These are phyloP conservation scores for Imleria badia DNA, from an alignment of 768 basidiomycete species.

Conservation along the genomic window DNA sequence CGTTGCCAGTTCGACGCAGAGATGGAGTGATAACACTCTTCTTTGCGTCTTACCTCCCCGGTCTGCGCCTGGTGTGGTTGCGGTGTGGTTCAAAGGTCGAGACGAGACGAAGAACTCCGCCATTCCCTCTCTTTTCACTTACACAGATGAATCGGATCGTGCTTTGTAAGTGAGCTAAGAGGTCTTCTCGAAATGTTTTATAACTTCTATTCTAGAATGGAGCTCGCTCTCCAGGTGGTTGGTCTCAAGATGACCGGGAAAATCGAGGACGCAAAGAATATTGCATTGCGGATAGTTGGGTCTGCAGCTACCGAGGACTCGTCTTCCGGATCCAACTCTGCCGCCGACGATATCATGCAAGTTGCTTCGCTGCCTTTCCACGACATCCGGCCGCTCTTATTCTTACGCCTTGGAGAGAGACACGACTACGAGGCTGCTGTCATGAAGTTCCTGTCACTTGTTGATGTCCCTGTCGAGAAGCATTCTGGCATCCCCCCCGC, in stretches of 20 bases:
- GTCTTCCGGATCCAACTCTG: conserved; percentile 32
- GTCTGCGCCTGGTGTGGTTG: conserved; percentile 77
- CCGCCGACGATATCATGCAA: conserved; percentile 52
- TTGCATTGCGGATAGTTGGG: conserved; percentile 91
- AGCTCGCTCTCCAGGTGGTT: conserved; percentile 91
- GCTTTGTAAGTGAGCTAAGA: conserved; percentile 61
- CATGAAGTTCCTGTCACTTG: conserved; percentile 74
- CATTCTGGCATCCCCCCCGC: conserved; percentile 41
- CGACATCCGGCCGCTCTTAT: conserved; percentile 57
- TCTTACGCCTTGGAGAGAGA: conserved; percentile 52
- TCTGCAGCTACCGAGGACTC: conserved; percentile 57
- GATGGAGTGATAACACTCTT: conserved; percentile 91
- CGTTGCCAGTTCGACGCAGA: conserved; percentile 77
- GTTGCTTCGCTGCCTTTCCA: conserved; percentile 44
- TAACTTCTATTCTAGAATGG: conserved; percentile 63
- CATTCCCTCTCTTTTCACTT: conserved; percentile 75
- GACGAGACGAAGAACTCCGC: conserved; percentile 55
- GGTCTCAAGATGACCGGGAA: conserved; percentile 97
- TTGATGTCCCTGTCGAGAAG: conserved; percentile 61
- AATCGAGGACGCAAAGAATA: conserved; percentile 89
- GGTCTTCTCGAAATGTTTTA: conserved; percentile 8
- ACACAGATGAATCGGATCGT: conserved; percentile 86
- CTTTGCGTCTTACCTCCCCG: conserved; percentile 90
- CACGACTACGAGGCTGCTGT: conserved; percentile 74
- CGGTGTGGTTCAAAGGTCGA: conserved; percentile 85